Conservation (phyloP, 352 stramenopile species). For the Thalassiosira pacifica region DNA sequence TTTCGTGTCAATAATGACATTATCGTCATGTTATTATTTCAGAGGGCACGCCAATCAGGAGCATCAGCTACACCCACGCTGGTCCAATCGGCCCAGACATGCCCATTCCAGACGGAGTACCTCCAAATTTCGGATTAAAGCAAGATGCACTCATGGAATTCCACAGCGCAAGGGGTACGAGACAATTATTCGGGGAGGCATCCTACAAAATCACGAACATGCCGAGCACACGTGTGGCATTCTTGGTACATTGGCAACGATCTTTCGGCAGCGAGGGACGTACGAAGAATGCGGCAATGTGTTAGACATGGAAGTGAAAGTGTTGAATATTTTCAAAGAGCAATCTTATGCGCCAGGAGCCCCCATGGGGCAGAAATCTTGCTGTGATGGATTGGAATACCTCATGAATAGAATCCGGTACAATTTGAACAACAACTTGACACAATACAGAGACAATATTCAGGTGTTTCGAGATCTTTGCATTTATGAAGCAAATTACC, state of each 20-base stretch:
- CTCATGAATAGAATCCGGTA: not conserved
- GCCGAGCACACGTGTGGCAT: constrained; percentile 1
- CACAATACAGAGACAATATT: not conserved
- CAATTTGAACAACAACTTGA: constrained; percentile 8
- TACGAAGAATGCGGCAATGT: not conserved
- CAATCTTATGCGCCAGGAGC: not conserved
- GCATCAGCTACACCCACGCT: not conserved
- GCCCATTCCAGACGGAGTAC: not conserved
- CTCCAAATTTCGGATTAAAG: not conserved
- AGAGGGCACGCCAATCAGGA: too few relatives aligned
- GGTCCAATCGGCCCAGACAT: not conserved
- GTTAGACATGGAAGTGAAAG: not conserved
- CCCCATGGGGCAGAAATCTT: not conserved
- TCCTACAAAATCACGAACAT: constrained; percentile 2
- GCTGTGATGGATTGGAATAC: not conserved
- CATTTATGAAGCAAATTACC: not conserved
- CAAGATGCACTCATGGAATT: not conserved
- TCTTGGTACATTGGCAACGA: not conserved
- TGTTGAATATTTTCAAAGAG: constrained; percentile 5
- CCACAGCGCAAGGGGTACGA: not conserved
- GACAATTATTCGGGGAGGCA: not conserved
- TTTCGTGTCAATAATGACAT: not conserved
- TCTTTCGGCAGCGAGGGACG: not conserved
- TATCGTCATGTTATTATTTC: too few relatives aligned
- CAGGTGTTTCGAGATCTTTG: constrained; percentile 9